phyloP scores from a whole-genome alignment of 1,284 basidiomycete genomes.

The Papiliotrema terrestris region DNA sequence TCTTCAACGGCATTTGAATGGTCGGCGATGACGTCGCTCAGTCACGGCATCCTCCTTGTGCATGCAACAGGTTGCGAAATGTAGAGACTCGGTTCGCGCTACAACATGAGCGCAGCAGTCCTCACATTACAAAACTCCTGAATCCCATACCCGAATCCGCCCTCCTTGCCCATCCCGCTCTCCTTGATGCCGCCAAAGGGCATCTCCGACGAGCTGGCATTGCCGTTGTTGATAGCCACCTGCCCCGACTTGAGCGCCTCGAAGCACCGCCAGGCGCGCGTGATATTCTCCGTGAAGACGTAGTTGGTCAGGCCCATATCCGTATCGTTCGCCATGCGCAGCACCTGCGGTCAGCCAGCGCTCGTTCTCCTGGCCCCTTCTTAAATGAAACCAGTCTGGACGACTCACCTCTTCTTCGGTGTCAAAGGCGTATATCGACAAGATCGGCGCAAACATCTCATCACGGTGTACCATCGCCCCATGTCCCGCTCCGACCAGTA shows the following conservation, averaged over 20 bases:
- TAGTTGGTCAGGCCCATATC: slow-evolving; percentile 85
- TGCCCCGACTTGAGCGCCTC: slow-evolving; percentile 91
- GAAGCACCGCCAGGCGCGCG: slow-evolving; percentile 86
- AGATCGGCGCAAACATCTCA: slow-evolving; percentile 77
- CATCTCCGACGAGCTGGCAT: slow-evolving; percentile 70
- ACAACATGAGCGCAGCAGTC: slow-evolving; percentile 4
- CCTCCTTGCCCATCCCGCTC: slow-evolving; percentile 25
- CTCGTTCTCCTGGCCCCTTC: no score
- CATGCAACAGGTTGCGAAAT: no score
- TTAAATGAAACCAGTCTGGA: no score
- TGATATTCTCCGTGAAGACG: slow-evolving; percentile 82
- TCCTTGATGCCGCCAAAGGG: slow-evolving; percentile 74
- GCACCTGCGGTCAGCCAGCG: slow-evolving; percentile 9
- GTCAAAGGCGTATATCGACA: slow-evolving; percentile 64
- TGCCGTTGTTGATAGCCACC: slow-evolving; percentile 68
- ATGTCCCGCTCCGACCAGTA: slow-evolving; percentile 73
- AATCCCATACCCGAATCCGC: slow-evolving; percentile 8
- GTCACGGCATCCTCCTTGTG: no score
- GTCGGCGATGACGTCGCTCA: no score
- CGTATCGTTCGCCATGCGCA: slow-evolving; percentile 73
- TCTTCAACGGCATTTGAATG: no score
- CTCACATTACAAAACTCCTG: slow-evolving; percentile 1
- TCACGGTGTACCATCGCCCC: slow-evolving; percentile 62
- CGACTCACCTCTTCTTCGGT: slow-evolving; percentile 81
- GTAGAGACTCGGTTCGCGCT: no score